Conservation (phyloP, 257 asterid species). For the Nicotiana otophora region DNA sequence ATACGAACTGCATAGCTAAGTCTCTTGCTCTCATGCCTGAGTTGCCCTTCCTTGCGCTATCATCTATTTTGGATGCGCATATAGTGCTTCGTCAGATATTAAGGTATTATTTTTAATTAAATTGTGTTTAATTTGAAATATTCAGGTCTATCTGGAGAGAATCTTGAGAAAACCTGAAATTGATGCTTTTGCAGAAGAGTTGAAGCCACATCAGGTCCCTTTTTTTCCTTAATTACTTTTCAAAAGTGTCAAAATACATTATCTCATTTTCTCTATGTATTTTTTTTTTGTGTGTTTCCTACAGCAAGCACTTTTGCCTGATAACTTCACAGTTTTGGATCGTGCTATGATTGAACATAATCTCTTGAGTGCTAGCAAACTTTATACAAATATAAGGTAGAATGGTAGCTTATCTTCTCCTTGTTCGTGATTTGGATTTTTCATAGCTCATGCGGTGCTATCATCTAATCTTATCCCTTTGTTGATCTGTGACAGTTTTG, state of each 20-base stretch:
- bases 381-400: conserved; percentile 89
- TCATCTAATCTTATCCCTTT: conserved; percentile 12
- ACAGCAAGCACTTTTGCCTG: conserved; percentile 89
- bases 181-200: conserved; percentile 93
- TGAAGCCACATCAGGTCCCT: conserved; percentile 94
- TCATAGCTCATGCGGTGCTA: conserved; percentile 1
- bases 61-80: not conserved
- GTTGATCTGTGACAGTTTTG: conserved; percentile 52
- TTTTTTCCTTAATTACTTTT: not conserved
- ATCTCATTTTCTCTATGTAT: not conserved
- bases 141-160: conserved; percentile 92
- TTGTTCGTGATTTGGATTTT: conserved; percentile 16
- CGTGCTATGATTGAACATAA: conserved; percentile 99
- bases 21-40: not conserved
- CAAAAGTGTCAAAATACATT: conserved; percentile 6
- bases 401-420: conserved; percentile 6
- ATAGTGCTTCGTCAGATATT: not conserved
- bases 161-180: conserved; percentile 95
- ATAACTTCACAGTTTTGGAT: conserved; percentile 91
- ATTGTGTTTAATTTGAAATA: conserved; percentile 18
- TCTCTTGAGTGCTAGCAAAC: conserved; percentile 96
- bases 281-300: conserved; percentile 10
- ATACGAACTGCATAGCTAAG: not conserved
- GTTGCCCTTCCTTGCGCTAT: not conserved
- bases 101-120: not conserved